Evolutionary conservation across 805 yeast species (phyloP), one percentile per base, ranked within the genome.

Genomic region (Ogataea nakhonphanomensis): DNA sequence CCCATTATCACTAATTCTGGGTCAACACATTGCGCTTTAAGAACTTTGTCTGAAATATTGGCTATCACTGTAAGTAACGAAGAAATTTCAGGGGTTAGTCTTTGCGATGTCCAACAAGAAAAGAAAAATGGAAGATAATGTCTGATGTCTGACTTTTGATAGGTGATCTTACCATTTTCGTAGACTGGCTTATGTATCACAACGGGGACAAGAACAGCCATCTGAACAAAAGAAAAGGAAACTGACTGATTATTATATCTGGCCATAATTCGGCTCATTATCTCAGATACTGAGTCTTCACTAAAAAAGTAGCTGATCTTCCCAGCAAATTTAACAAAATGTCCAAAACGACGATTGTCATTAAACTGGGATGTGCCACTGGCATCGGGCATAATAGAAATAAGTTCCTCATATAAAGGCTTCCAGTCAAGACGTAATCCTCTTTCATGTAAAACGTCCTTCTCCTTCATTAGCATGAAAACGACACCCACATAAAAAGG

Each of bases 11-110:
- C 52, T 14, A 62, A 33, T 22, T 59, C 44, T 14, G 62, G 57
- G 20, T 65, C 54, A 1, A 52, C 37, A 3, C 71, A 45, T 10
- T 57, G 64, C 8, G 59, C 46, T 11, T 50, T 30, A 35, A 81
- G 64, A 3, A 75, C 69, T 25, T 69, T 64, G 51, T 73, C 72
- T 1, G 86, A 70, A 7, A 82, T 64, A 21, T 76, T 71, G 5
- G 91, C 84, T 43, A 87, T 59, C 12, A 85, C 64, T 11, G 81
- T 78, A 8, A 87, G 70, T 41, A 86, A 50, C 49, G 79, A 82
- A 8, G 53, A 43, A 7, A 80, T 68, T 49, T 86, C 95, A 25
- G 78, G 64, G 12, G 76, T 69, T 1, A 59, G 46, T 50, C 73
- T 62, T 30, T 78, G 61, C 44, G 79, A 68, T 2, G 74, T 57